phyloP scores from a whole-genome alignment of 495 filamentous ascomycete genomes.

The Aspergillus ellipticus region DNA sequence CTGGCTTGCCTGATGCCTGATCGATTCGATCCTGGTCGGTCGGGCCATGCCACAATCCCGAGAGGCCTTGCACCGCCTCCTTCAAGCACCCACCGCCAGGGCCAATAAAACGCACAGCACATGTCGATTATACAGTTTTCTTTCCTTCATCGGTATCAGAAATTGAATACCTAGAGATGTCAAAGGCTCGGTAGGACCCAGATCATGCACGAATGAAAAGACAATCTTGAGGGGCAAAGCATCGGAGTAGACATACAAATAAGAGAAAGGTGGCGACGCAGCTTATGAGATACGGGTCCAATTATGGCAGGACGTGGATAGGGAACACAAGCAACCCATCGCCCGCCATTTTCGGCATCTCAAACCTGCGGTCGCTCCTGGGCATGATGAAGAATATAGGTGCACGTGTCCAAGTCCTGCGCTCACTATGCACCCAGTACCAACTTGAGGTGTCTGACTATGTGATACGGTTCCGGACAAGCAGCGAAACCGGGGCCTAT shows the following conservation, averaged over 20 bases:
- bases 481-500: background rate
- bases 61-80: slow-evolving; percentile 41
- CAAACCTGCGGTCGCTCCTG: background rate
- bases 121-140: slow-evolving; percentile 39
- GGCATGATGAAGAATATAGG: background rate
- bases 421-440: background rate
- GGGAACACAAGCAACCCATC: background rate
- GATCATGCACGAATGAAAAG: background rate
- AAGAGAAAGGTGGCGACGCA: slow-evolving; percentile 1
- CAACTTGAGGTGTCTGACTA: background rate
- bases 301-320: slow-evolving; percentile 1
- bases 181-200: background rate
- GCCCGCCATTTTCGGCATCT: background rate
- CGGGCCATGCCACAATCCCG: slow-evolving; percentile 39
- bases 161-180: slow-evolving; percentile 33
- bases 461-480: background rate
- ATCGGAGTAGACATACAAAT: background rate
- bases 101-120: slow-evolving; percentile 35
- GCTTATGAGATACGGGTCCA: slow-evolving; percentile 4
- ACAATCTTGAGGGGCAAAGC: background rate
- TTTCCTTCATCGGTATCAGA: slow-evolving; percentile 32
- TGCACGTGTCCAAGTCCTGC: background rate
- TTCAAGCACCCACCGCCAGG: slow-evolving; percentile 33
- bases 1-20: slow-evolving; percentile 30
- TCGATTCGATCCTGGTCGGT: slow-evolving; percentile 27